A percentile compares a stretch with the other conserved stretches of the same genome.
Evolutionary conservation across 768 basidiomycete species (phyloP).

Genomic region (Trametopsis cervina): DNA sequence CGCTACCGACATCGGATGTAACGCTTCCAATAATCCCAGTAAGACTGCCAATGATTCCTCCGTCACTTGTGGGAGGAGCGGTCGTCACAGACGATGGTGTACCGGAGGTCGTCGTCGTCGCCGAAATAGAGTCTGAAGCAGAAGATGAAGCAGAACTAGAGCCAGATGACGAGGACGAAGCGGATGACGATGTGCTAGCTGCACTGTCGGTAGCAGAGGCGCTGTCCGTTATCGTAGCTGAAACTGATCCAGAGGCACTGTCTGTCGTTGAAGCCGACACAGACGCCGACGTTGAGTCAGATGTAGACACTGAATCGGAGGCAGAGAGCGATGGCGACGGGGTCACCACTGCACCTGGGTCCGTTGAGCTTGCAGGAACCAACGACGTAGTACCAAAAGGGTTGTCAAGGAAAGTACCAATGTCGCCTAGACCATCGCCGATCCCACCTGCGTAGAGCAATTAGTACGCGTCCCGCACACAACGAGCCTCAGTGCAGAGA

Average conservation of each 20-base stretch:
- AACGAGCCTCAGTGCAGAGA: background rate
- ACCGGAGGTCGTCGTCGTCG: background rate
- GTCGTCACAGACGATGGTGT: background rate
- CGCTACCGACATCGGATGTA: constrained; percentile 2
- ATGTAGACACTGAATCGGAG: constrained; percentile 3
- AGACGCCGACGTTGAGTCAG: constrained; percentile 6
- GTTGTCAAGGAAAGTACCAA: background rate
- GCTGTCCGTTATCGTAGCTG: constrained; percentile 10
- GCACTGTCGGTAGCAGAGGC: constrained; percentile 6
- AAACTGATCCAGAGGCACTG: constrained; percentile 5
- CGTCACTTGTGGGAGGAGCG: background rate
- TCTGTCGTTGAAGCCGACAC: constrained; percentile 1
- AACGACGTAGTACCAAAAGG: background rate
- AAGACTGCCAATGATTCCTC: constrained; percentile 15
- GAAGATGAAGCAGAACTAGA: constrained; percentile 1
- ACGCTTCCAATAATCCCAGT: constrained; percentile 11
- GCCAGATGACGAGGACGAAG: constrained; percentile 5
- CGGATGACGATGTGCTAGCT: background rate
- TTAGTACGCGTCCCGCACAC: background rate
- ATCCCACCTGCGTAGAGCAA: background rate
- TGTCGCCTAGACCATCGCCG: background rate
- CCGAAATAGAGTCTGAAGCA: background rate
- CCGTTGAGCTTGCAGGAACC: constrained; percentile 12
- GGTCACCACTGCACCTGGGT: constrained; percentile 3
- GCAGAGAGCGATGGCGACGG: background rate